phyloP scores from a whole-genome alignment of 2,329 filamentous ascomycete species.

The Monosporascus sp. region DNA sequence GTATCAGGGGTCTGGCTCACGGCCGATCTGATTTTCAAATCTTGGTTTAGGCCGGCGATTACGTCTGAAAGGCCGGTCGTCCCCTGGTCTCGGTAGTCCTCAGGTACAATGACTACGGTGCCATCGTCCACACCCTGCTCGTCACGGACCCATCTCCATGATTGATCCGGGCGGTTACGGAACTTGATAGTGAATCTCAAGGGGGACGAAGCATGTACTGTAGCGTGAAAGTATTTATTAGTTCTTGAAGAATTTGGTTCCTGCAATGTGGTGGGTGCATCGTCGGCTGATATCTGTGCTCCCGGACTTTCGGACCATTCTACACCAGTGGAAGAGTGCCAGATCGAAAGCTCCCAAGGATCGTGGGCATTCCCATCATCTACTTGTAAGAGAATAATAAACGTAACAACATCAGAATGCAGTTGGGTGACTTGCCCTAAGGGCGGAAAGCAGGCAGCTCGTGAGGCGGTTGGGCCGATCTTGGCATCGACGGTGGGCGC shows the following conservation, averaged over 20 bases:
- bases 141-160: conserved; percentile 69
- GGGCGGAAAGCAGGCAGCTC: conserved; percentile 52
- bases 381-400: conserved; percentile 68
- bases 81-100: conserved; percentile 17
- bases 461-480: conserved; percentile 37
- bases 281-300: conserved; percentile 13
- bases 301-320: conserved; percentile 51
- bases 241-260: conserved; percentile 26
- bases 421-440: conserved; percentile 69
- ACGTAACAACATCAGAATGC: conserved; percentile 41
- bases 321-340: conserved; percentile 58
- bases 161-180: conserved; percentile 42
- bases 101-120: conserved; percentile 47
- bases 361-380: conserved; percentile 47
- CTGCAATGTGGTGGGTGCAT: conserved; percentile 48
- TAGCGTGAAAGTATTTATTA: conserved; percentile 49
- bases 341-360: conserved; percentile 68
- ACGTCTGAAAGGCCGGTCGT: conserved; percentile 46
- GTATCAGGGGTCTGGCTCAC: conserved; percentile 64
- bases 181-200: conserved; percentile 69
- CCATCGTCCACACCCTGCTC: conserved; percentile 61
- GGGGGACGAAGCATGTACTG: conserved; percentile 42
- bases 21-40: conserved; percentile 48
- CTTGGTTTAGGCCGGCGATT: conserved; percentile 52
- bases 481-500: conserved; percentile 13